Base-by-base conservation (phyloP, 495 filamentous ascomycete species). In the Cladorrhinum samala region DNA sequence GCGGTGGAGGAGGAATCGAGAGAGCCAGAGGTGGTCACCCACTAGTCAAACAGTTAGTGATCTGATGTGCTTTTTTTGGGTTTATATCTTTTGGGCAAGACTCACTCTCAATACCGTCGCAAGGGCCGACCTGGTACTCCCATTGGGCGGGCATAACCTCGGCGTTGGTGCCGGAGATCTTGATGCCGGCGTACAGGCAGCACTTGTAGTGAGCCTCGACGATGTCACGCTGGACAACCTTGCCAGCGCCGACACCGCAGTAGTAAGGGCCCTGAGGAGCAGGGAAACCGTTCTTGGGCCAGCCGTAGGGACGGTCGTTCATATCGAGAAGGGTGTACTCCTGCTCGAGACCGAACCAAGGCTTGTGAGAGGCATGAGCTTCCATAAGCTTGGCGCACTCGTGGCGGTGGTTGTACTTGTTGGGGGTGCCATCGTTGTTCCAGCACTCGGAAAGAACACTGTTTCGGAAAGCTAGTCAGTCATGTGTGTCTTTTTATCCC, bases 111-210 rank as follows among this genome's bases (percentile, higher is more conserved):
- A 98, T 97, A 45, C 93, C 93, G 38, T 76, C 67, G 76, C 92
- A 96, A 58, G 94, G 94, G 56, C 94, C 93, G 65, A 98, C 87
- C 73, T 98, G 93, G 86, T 91, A 97, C 76, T 98, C 93, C 93
- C 93, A 98, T 72, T 98, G 93, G 55, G 87, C 91, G 52, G 93
- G 90, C 58, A 63, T 67, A 68, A 98, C 93, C 83, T 98, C 93
- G 46, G 93, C 93, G 76, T 98, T 98, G 77, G 92, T 96, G 73
- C 93, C 93, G 27, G 93, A 95, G 74, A 98, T 96, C 65, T 91
- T 85, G 72, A 98, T 79, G 60, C 86, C 85, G 54, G 91, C 83
- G 71, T 85, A 95, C 72, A 98, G 61, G 81, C 93, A 98, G 60
- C 89, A 90, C 73, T 92, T 92, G 86, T 95, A 96, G 80, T 98